Base-by-base conservation (phyloP, 441 rosid genomes). In the Mallotus japonicus region DNA sequence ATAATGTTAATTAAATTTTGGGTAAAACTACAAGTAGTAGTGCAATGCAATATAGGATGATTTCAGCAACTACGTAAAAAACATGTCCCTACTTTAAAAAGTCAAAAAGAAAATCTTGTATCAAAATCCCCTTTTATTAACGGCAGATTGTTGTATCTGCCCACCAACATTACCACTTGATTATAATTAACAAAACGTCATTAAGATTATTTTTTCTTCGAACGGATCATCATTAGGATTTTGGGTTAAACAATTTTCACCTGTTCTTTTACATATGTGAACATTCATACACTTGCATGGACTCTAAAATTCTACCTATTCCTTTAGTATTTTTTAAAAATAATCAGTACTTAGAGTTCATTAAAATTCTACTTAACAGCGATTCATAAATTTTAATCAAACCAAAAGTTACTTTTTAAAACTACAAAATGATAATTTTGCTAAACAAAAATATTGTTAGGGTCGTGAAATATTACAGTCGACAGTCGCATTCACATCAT, bases 131-230 rank as follows among this genome's bases (percentile, higher is more conserved):
- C 19, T 15, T 1, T 13, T 20, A 20, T 22, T 2, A 42, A 17
- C 32, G 32, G 22, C 12, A 8, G 44, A n/a, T 44, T 7, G 76
- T 37, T 58, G 65, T 6, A 73, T 66, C 71, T 34, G 49, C 32
- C 62, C 16, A 54, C 75, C 32, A 28, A 28, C 32, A 28, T 28
- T 28, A 28, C 2, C 32, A 28, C 32, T 28, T 28, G 3, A 28
- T 28, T 28, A 28, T 28, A 28, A 28, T 28, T 28, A 28, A 28
- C 32, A 28, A 28, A 28, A 28, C 32, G 32, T 28, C 32, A 28
- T 28, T 28, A 28, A 28, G 32, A 28, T 28, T 28, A 28, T 28
- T 28, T 28, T 28, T 28, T 28, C 32, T 28, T 28, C 32, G 32
- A 28, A 28, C 32, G 20, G 7, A 37, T 16, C 50, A 59, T 59